These are phyloP conservation scores for Dryas drummondii DNA, from an alignment of 306 rosid genomes.

Conservation along the genomic window DNA sequence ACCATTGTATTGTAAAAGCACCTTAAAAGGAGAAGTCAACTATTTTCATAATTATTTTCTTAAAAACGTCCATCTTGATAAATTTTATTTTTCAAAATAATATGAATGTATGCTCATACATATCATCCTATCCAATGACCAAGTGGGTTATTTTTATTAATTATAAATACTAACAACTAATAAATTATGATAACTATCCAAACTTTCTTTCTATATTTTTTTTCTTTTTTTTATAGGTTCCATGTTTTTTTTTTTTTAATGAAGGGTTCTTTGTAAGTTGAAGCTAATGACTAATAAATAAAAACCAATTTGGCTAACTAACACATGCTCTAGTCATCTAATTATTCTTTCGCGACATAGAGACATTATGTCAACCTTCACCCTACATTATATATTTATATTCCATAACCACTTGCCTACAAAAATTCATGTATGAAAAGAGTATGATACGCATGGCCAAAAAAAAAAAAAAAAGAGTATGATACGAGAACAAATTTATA, in stretches of 20 bases:
- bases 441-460: background rate
- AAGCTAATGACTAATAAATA: constrained; percentile 12
- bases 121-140: no score
- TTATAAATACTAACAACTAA: no score
- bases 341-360: constrained; percentile 3
- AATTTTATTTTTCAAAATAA: no score
- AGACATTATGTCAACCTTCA: constrained; percentile 21
- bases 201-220: no score
- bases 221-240: no score
- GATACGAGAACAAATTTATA: background rate
- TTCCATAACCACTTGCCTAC: background rate
- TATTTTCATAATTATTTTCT: background rate
- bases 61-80: no score
- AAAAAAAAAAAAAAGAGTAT: background rate
- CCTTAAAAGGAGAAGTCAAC: background rate
- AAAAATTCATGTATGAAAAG: background rate
- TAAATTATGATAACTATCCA: no score
- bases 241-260: background rate
- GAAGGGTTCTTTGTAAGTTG: background rate
- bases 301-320: constrained; percentile 16
- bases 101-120: no score
- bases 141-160: no score
- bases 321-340: constrained; percentile 20
- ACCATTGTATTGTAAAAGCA: background rate
- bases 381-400: background rate